Base-by-base conservation (phyloP, 2,329 filamentous ascomycete genomes). In the Stemphylium vesicarium region DNA sequence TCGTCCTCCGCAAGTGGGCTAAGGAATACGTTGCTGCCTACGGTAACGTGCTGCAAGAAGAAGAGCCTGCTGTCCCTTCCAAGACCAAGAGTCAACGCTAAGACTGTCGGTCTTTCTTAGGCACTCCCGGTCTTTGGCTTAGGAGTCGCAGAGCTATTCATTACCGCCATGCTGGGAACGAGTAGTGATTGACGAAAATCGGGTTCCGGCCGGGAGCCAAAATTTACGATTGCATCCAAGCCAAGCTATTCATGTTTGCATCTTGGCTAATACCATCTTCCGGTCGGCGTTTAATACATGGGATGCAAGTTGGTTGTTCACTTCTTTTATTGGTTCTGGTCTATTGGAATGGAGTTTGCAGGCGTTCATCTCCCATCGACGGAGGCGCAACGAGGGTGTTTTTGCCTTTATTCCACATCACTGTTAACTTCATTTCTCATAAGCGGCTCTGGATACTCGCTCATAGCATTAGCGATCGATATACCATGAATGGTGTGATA, bases 1-100 rank as follows among this genome's bases (percentile, higher is more conserved):
- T 98, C 68, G 83, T 96, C 58, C 90, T 93, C 32, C 91, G 94
- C 68, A 87, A 90, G 71, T 99, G 95, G 95, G 92, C 92, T 53
- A 97, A 96, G 83, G 90, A 89, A 76, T 90, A 75, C 52, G 71
- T 74, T 22, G 56, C 58, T 32, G 60, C 69, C 38, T 74, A 64
- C 52, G 71, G 72, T 63, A 73, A 74, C 52, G 56, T 32, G 24
- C 58, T 73, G 20, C 60, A 68, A 50, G 65, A 68, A 50, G 65
- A 68, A 55, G 65, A 72, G 48, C 45, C 53, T 16, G 37, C 36
- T 40, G 55, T 46, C 39, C 49, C 52, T 8, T 61, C 65, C 35
- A 65, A 68, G 62, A 61, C 64, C 33, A 60, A 58, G 57, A 62
- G 56, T 57, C 55, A 60, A 56, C 55, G 59, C 61, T 70, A 59